Conservation (phyloP, 176 grass and related monocot species). For the Otatea glauca region DNA sequence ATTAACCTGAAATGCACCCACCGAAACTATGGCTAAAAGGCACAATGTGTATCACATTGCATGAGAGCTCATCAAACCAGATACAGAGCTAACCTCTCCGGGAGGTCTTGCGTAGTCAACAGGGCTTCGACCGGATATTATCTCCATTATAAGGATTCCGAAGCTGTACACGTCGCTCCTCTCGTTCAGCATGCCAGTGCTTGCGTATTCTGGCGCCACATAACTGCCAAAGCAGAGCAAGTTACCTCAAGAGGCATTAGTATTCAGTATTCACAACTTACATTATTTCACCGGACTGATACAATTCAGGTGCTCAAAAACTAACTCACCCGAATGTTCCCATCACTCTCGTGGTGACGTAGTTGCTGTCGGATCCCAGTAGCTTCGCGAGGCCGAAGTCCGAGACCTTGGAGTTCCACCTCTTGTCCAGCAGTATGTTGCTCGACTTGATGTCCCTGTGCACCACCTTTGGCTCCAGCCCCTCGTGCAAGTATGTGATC, state of each 20-base stretch:
- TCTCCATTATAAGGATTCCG: conserved; percentile 93
- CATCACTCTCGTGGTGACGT: conserved; percentile 87
- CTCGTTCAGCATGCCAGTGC: conserved; percentile 96
- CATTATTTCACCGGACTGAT: neutral
- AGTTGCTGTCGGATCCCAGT: conserved; percentile 81
- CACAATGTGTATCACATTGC: neutral
- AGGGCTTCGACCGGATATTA: conserved; percentile 83
- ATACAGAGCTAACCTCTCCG: conserved; percentile 63
- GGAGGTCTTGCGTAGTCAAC: conserved; percentile 80
- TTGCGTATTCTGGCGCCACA: conserved; percentile 95
- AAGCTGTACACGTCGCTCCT: conserved; percentile 98
- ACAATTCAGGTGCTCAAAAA: neutral
- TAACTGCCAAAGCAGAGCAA: conserved; percentile 54
- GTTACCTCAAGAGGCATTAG: neutral
- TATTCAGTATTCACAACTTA: neutral
- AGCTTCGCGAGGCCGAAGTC: conserved; percentile 94
- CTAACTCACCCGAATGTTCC: conserved; percentile 72
- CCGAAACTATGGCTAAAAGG: neutral
- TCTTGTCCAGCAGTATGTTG: conserved; percentile 84
- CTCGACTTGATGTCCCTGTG: conserved; percentile 93
- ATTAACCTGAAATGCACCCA: conserved; percentile 63
- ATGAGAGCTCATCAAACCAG: neutral
- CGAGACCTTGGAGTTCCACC: conserved; percentile 83
- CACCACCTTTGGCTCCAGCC: conserved; percentile 91
- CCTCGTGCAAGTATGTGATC: conserved; percentile 88